Evolutionary conservation across 75 land plant genomes (phyloP), one percentile per base, ranked within the genome.

Genomic region (Cryptomeria japonica): DNA sequence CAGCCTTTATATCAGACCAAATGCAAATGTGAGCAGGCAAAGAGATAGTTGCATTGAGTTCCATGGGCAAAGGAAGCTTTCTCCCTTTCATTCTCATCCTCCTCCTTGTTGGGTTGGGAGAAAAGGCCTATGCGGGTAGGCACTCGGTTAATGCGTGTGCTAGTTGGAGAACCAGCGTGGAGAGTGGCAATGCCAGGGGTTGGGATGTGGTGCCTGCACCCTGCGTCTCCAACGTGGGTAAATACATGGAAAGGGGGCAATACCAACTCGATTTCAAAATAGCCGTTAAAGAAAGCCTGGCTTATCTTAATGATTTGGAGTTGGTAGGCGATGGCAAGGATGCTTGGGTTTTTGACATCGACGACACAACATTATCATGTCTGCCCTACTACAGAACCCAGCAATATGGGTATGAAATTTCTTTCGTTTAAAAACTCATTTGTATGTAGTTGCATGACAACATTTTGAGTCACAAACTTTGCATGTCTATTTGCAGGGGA

Each of bases 321-420:
- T 1, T 89, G 42, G 53, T 44, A 42, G 90, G 89, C 49, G 90
- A 89, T 58, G 91, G 95, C 16, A 89, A 32, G 93, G 95, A 95
- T 79, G 94, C 88, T 14, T 95, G 96, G 96, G 90, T 97, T 25
- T 94, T 97, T 86, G 99, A 97, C 61, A 85, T 95, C 61, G 97
- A 97, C 86, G 99, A 97, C 89, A 97, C 97, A 0, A 84, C 91
- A 86, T 94, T 97, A 47, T 95, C 95, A 15, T 96, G 96, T 88
- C 49, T 95, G n/a, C 95, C 96, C 1, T 95, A 93, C 83, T 97
- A 97, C 85, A 85, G 73, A 19, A 36, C 32, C 19, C 90, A 91
- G 86, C 87, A 87, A 39, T 94, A 80, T 70, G 95, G 95, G 95
- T 94, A 93, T 10, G 19, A 0, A 28, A 11, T 0, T 49, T 49